Evolutionary conservation across 2,329 filamentous ascomycete species (phyloP), one percentile per base, ranked within the genome.

Genomic region (Aureobasidium sp.): DNA sequence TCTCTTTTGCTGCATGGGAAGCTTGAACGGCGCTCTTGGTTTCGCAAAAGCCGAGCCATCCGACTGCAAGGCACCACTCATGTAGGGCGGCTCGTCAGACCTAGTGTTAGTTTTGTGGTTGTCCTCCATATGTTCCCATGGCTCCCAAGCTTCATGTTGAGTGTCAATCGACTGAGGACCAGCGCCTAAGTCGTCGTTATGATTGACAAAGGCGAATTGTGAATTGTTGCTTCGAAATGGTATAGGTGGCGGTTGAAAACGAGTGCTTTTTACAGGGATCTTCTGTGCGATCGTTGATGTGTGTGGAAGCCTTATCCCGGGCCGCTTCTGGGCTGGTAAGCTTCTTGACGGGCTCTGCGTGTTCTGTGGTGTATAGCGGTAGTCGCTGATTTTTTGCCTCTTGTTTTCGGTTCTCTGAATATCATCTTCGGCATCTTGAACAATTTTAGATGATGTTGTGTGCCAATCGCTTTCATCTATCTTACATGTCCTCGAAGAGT

Each of bases 401-500:
- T 60, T 60, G 17, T 24, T 60, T 10, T 9, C 44, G 6, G n/a
- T 43, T 3, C 13, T 24, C 46, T 60, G 57, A 8, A 26, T 5
- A 24, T 60, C 36, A 9, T 60, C 46, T 15, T 43, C 57, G 26
- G 24, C 13, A n/a, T 32, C 57, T 60, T 17, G 24, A 10, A n/a
- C 17, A 3, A 34, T 15, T 13, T 59, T 24, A 59, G 43, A 37
- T 3, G 13, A 29, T 13, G 12, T n/a, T 20, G 1, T 27, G 4
- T 13, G 13, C 39, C 13, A 47, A 24, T 3, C 27, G 6, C 26
- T 47, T n/a, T 48, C n/a, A 9, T 9, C 6, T 26, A 20, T 8
- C 59, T 43, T 53, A 61, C 59, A 37, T 5, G 47, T 47, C 29
- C 50, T 46, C 13, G 60, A 62, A 4, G 60, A 48, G 29, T 47